Base-by-base conservation (phyloP, 2,329 filamentous ascomycete species). In the Alternaria incomplexa region DNA sequence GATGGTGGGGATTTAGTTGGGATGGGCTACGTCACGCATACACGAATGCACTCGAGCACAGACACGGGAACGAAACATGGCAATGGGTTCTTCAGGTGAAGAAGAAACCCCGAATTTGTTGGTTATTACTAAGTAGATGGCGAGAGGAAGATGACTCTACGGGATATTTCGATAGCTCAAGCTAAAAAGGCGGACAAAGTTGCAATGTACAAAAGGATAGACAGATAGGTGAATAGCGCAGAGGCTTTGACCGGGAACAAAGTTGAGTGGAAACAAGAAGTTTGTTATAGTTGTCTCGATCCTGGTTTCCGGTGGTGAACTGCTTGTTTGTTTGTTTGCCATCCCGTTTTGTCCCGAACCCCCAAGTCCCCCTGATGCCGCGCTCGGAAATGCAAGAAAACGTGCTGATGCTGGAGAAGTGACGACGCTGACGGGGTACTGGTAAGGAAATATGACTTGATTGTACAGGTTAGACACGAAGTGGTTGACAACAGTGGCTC, bases 381-480 rank as follows among this genome's bases (percentile, higher is more conserved):
- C 56, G 40, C 40, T 54, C 20, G 17, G 32, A 47, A 55, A 55
- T 45, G 52, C 52, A 52, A 52, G 17, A 51, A 40, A 23, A 10
- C 40, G 54, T 59, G 56, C 48, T 59, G 25, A 45, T 54, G 48
- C 20, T 52, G 5, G 30, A n/a, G 36, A 52, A 40, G 13, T 30
- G 30, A 59, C 28, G 40, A 58, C 47, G 56, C 32, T 44, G 36
- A 47, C 45, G 17, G 48, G 56, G 56, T 59, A 59, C 48, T 59
- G 30, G 17, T 53, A 59, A 40, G 56, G 45, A 54, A 28, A 48
- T 50, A 17, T 28, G 48, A 23, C 28, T 52, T 36, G 30, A 15
- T 20, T 52, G 30, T 20, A 52, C 48, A 20, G 36, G 17, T 22
- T 32, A 52, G 48, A 23, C 30, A 40, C 13, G 20, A 40, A 23